Conservation (phyloP, 257 asterid species). For the Coffea canephora region DNA sequence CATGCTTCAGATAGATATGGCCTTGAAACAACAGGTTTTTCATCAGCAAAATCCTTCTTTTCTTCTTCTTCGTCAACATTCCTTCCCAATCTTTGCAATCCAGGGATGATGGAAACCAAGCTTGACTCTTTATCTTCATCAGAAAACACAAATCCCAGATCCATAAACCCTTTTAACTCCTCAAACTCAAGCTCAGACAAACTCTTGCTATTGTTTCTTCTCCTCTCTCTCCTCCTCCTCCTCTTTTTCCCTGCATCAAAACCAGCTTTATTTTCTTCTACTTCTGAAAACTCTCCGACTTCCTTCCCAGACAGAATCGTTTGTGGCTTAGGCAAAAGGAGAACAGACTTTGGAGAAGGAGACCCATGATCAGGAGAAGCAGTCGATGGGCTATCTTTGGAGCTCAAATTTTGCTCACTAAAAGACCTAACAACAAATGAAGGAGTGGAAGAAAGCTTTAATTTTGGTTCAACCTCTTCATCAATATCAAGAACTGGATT, state of each 20-base stretch:
- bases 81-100: constrained; percentile 47
- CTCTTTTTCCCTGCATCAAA: neutral
- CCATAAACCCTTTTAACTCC: constrained; percentile 81
- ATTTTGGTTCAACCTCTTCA: neutral
- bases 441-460: constrained; percentile 33
- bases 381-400: constrained; percentile 19
- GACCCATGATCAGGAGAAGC: constrained; percentile 7
- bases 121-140: constrained; percentile 51
- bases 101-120: constrained; percentile 58
- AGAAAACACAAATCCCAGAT: constrained; percentile 73
- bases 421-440: constrained; percentile 45
- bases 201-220: constrained; percentile 38
- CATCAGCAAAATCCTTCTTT: neutral
- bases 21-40: constrained; percentile 26
- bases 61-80: constrained; percentile 6
- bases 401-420: constrained; percentile 51
- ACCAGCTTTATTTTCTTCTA: too few species aligned
- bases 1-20: constrained; percentile 61
- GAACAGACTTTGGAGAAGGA: constrained; percentile 57
- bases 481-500: neutral
- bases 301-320: constrained; percentile 68
- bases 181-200: constrained; percentile 65
- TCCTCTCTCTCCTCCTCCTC: constrained; percentile 2
- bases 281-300: constrained; percentile 22
- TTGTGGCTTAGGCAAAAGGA: constrained; percentile 43